Evolutionary conservation across 2,329 filamentous ascomycete genomes (phyloP).

Genomic region (Orbilia javanica): DNA sequence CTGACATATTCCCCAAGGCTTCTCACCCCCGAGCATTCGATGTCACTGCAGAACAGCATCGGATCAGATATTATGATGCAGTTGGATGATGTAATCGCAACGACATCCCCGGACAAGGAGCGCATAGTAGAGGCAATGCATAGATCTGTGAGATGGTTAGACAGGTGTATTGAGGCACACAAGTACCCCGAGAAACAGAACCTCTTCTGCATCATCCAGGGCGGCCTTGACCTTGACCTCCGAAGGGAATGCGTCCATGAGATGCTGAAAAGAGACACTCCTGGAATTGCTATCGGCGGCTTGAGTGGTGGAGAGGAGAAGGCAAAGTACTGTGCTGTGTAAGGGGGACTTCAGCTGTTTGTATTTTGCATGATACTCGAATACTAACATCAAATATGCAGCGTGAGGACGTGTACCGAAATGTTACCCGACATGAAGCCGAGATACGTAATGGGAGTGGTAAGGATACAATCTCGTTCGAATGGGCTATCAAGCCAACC

Average conservation of each 20-base stretch:
- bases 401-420: conserved; percentile 76
- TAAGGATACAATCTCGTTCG: conserved; percentile 63
- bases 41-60: conserved; percentile 94
- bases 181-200: conserved; percentile 84
- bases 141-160: conserved; percentile 92
- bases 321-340: conserved; percentile 87
- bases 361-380: neutral
- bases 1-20: conserved; percentile 70
- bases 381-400: conserved; percentile 70
- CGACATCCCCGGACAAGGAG: conserved; percentile 87
- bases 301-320: conserved; percentile 96
- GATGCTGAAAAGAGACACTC: conserved; percentile 92
- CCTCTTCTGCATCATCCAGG: conserved; percentile 98
- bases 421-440: conserved; percentile 90
- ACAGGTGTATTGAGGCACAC: conserved; percentile 92
- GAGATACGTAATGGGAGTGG: conserved; percentile 98
- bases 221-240: conserved; percentile 89
- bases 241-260: conserved; percentile 83
- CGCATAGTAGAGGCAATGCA: conserved; percentile 96
- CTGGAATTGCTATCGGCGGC: conserved; percentile 95
- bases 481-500: neutral
- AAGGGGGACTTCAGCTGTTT: conserved; percentile 48
- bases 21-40: conserved; percentile 96
- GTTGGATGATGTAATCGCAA: conserved; percentile 96
- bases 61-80: conserved; percentile 99